A percentile compares a stretch with the other conserved stretches of the same genome.
phyloP scores from a whole-genome alignment of 441 rosid species.

The Francoa sonchifolia region DNA sequence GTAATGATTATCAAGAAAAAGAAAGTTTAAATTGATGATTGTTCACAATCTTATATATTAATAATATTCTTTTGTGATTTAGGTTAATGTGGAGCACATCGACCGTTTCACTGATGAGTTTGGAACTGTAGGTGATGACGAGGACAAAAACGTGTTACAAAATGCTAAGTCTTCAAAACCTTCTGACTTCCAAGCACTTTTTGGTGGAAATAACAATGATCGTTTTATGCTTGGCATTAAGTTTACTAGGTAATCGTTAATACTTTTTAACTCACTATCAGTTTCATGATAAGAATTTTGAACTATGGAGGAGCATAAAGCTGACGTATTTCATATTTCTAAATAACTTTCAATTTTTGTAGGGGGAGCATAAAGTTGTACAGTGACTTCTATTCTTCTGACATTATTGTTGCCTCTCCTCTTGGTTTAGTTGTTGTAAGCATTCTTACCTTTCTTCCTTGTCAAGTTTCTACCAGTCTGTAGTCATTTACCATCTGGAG shows the following conservation, averaged over 20 bases:
- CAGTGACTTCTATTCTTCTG: constrained; percentile 84
- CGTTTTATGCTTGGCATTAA: constrained; percentile 82
- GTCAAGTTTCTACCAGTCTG: neutral
- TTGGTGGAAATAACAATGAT: constrained; percentile 61
- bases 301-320: neutral
- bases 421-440: constrained; percentile 54
- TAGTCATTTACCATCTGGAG: neutral
- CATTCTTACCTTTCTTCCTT: constrained; percentile 8
- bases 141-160: constrained; percentile 19
- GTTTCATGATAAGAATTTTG: neutral
- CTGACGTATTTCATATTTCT: neutral
- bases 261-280: neutral
- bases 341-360: constrained; percentile 3
- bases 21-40: neutral
- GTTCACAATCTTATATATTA: neutral
- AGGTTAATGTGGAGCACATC: constrained; percentile 74
- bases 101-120: constrained; percentile 66
- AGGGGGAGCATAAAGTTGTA: constrained; percentile 82
- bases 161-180: constrained; percentile 58
- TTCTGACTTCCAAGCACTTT: constrained; percentile 69
- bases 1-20: neutral
- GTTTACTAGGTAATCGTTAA: constrained; percentile 55
- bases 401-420: constrained; percentile 89
- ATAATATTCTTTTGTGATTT: constrained; percentile 11
- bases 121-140: constrained; percentile 50